Evolutionary conservation across 768 basidiomycete genomes (phyloP).

Genomic region (Neoboletus subvelutipes): DNA sequence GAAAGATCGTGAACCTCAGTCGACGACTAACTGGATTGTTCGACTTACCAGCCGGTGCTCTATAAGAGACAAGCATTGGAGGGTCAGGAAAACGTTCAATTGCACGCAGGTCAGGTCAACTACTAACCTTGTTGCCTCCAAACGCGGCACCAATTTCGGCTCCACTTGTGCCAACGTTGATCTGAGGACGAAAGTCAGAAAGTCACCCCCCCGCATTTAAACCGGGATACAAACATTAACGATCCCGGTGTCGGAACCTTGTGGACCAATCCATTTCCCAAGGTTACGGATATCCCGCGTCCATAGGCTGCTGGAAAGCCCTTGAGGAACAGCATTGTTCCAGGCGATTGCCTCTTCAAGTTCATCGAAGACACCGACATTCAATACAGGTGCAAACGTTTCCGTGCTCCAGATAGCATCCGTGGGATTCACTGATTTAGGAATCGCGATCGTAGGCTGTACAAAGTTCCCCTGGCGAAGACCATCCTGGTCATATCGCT

Average conservation of each 20-base stretch:
- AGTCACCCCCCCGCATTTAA: neutral
- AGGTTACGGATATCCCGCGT: slow-evolving; percentile 80
- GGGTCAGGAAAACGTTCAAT: slow-evolving; percentile 14
- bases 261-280: slow-evolving; percentile 90
- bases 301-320: slow-evolving; percentile 91
- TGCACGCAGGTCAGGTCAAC: slow-evolving; percentile 5
- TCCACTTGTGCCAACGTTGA: slow-evolving; percentile 68
- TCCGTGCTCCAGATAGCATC: slow-evolving; percentile 74
- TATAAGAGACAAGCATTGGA: slow-evolving; percentile 30
- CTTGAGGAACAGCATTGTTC: slow-evolving; percentile 90
- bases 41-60: slow-evolving; percentile 80
- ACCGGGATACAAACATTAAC: slow-evolving; percentile 65
- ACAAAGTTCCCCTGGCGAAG: slow-evolving; percentile 82
- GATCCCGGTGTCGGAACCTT: slow-evolving; percentile 88
- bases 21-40: slow-evolving; percentile 6
- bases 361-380: slow-evolving; percentile 83
- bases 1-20: slow-evolving; percentile 21
- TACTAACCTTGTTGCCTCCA: slow-evolving; percentile 84
- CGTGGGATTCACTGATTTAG: slow-evolving; percentile 51
- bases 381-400: slow-evolving; percentile 87
- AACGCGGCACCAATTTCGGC: slow-evolving; percentile 86
- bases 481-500: slow-evolving; percentile 47
- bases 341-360: slow-evolving; percentile 83
- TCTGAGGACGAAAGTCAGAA: slow-evolving; percentile 33
- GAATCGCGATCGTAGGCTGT: slow-evolving; percentile 79